phyloP scores from a whole-genome alignment of 225 moss, liverwort and hornwort genomes.

The Neckera pumila region DNA sequence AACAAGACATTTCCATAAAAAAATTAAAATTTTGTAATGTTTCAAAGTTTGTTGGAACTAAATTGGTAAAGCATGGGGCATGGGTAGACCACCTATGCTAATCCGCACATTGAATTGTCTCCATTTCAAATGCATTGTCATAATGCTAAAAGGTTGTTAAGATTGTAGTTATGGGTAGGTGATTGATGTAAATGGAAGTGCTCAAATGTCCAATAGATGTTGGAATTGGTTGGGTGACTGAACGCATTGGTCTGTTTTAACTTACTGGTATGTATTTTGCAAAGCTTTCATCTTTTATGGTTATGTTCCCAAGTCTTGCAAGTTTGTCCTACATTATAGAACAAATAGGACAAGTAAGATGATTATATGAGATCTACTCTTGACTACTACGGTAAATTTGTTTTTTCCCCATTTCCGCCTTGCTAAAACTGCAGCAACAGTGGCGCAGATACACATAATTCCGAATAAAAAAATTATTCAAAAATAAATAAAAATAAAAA shows the following conservation, averaged over 20 bases:
- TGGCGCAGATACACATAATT: too few relatives aligned
- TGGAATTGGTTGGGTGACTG: too few relatives aligned
- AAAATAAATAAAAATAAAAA: too few relatives aligned
- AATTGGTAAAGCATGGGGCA: background rate
- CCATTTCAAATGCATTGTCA: too few relatives aligned
- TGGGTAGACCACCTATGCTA: rapidly evolving
- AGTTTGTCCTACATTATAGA: background rate
- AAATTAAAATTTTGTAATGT: background rate
- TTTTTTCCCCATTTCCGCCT: too few relatives aligned
- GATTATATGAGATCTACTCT: background rate
- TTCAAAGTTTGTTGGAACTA: background rate
- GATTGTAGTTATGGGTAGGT: too few relatives aligned
- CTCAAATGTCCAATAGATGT: too few relatives aligned
- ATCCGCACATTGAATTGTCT: too few relatives aligned
- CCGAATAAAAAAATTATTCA: too few relatives aligned
- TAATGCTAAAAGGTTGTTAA: too few relatives aligned
- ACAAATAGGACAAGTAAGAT: background rate
- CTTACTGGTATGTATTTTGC: background rate
- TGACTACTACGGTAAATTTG: too few relatives aligned
- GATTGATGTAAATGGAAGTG: rapidly evolving
- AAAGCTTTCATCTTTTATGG: background rate
- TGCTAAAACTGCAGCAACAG: too few relatives aligned
- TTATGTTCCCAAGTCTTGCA: background rate
- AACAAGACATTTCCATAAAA: background rate
- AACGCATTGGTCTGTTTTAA: background rate